Evolutionary conservation across 805 yeast genomes (phyloP), one percentile per base, ranked within the genome.

Genomic region (Yarrowia deformans): DNA sequence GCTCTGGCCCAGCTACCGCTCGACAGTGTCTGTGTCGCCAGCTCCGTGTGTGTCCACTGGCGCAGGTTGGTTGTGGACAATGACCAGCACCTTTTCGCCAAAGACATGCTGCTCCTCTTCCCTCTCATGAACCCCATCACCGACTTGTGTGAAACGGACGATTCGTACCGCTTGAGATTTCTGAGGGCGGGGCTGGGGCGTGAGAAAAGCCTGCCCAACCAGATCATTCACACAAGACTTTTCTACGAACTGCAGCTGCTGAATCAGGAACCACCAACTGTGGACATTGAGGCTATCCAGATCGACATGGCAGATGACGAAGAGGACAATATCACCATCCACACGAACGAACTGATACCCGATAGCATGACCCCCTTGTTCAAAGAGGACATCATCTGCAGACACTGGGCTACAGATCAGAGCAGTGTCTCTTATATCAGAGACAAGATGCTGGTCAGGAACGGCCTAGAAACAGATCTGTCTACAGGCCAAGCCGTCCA

Each of bases 201-300:
- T 8, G 19, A 29, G 9, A 56, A 56, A 16, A 16, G 37, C 14
- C 48, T 56, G 23, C 63, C 63, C 4, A 56, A 56, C 16, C 63
- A 56, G 23, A 56, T 40, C 48, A 56, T 56, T 12, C 63, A 56
- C 63, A 40, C 63, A 9, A 56, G 48, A 7, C 63, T 56, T 1
- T 40, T 56, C n/a, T 56, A 56, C 39, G 63, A 56, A 23, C 35
- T 56, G 12, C 63, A 56, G 29, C n/a, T 56, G 48, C 63, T 56
- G 46, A 48, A 42, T n/a, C 63, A 56, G 12, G 63, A 40, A n/a
- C 63, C 63, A 5, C 46, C 63, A 1, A 56, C 48, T 1, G 37
- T 56, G 18, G 48, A 56, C 18, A 56, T 56, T 23, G 48, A 23
- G 9, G 48, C 63, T 7, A 8, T 29, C 35, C 40, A 55, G 46